Evolutionary conservation across 2,329 filamentous ascomycete species (phyloP).

Genomic region (Trichothecium roseum): DNA sequence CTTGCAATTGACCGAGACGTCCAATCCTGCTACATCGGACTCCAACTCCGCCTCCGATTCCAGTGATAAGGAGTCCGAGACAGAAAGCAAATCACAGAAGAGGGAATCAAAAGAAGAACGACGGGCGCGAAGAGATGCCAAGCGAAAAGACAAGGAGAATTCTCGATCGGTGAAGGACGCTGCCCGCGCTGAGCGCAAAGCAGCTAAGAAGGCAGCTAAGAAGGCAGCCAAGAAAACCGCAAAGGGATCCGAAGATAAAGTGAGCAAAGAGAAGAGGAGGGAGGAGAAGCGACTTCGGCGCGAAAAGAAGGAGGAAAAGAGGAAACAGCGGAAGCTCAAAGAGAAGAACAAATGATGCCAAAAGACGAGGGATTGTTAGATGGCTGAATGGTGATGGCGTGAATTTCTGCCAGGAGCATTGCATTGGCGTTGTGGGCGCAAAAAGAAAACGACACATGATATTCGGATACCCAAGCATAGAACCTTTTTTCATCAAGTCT

Average conservation of each 20-base stretch:
- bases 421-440: constrained; percentile 12
- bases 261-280: constrained; percentile 14
- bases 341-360: constrained; percentile 14
- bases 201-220: constrained; percentile 1
- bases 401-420: constrained; percentile 4
- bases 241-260: constrained; percentile 10
- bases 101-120: constrained; percentile 32
- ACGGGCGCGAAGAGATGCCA: constrained; percentile 23
- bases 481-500: constrained; percentile 25
- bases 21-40: constrained; percentile 4
- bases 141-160: constrained; percentile 17
- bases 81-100: constrained; percentile 11
- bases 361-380: constrained; percentile 10
- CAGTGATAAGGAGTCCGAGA: constrained; percentile 6
- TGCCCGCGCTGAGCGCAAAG: constrained; percentile 11
- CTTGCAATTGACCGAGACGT: constrained; percentile 9
- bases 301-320: constrained; percentile 32
- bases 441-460: neutral
- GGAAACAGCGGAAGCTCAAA: constrained; percentile 23
- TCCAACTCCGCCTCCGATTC: constrained; percentile 15
- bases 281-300: constrained; percentile 37
- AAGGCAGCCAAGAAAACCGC: constrained; percentile 9
- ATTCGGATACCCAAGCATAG: constrained; percentile 17
- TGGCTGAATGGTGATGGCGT: neutral
- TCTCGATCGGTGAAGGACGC: constrained; percentile 10